Percentiles rank a stretch among this genome's conserved stretches.
phyloP scores from a whole-genome alignment of 306 rosid species.

The Purshia tridentata region DNA sequence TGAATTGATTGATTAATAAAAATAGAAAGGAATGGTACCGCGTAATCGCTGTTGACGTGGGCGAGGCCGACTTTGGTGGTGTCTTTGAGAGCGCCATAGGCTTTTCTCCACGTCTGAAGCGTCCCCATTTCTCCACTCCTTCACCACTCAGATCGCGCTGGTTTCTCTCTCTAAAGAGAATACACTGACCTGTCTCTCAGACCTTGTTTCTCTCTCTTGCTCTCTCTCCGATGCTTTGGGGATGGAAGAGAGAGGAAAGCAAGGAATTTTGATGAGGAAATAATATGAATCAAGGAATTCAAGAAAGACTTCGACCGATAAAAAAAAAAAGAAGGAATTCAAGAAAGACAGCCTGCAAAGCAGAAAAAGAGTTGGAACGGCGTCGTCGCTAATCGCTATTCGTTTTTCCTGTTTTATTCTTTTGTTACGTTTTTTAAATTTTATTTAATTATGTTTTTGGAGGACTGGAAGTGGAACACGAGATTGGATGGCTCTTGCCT shows the following conservation, averaged over 20 bases:
- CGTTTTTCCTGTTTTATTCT: background rate
- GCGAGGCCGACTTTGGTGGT: slow-evolving; percentile 99
- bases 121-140: slow-evolving; percentile 61
- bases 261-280: background rate
- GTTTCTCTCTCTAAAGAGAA: slow-evolving; percentile 9
- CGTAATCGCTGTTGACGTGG: slow-evolving; percentile 99
- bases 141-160: slow-evolving; percentile 32
- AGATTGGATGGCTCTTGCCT: slow-evolving; percentile 1
- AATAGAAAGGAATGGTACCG: slow-evolving; percentile 33
- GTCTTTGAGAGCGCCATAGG: slow-evolving; percentile 94
- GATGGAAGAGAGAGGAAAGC: slow-evolving; percentile 42
- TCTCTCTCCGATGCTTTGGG: slow-evolving; percentile 16
- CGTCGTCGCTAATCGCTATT: background rate
- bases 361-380: background rate
- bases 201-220: slow-evolving; percentile 45
- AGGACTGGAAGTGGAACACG: background rate
- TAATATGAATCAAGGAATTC: background rate
- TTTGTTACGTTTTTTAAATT: background rate
- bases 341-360: slow-evolving; percentile 17
- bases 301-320: too few species aligned
- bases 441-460: background rate
- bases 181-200: slow-evolving; percentile 36
- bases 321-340: background rate
- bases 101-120: slow-evolving; percentile 97
- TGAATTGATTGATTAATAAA: background rate